A percentile compares a stretch with the other conserved stretches of the same genome.
Conservation (phyloP, 2,329 filamentous ascomycete species). For the Fusarium sp. region DNA sequence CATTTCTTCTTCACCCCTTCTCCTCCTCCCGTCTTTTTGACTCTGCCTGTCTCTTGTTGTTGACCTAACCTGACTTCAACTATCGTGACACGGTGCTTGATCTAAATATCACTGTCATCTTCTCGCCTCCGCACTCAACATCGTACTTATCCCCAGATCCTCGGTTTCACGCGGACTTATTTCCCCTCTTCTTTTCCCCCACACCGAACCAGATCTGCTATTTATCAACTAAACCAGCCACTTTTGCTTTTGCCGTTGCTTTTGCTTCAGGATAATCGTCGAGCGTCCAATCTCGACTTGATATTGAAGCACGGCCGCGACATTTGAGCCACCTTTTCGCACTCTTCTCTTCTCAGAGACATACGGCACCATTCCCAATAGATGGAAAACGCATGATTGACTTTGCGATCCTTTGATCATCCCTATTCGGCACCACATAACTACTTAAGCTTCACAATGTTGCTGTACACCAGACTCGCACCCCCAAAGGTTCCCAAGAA, state of each 20-base stretch:
- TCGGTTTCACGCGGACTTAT: constrained; percentile 28
- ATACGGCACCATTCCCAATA: constrained; percentile 26
- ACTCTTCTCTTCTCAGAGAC: neutral
- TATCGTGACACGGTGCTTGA: constrained; percentile 3
- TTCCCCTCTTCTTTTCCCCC: constrained; percentile 32
- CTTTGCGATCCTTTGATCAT: constrained; percentile 38
- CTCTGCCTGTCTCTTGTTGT: constrained; percentile 6
- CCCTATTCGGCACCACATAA: constrained; percentile 35
- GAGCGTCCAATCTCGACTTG: neutral
- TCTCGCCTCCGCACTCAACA: constrained; percentile 19
- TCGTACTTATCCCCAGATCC: constrained; percentile 31
- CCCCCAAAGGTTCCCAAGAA: constrained; percentile 68
- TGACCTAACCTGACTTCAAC: constrained; percentile 1
- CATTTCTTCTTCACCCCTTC: constrained; percentile 38
- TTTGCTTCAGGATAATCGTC: neutral
- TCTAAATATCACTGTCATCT: constrained; percentile 26
- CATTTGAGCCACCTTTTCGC: neutral
- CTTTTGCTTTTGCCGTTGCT: constrained; percentile 1
- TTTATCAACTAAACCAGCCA: constrained; percentile 18
- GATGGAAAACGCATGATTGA: constrained; percentile 40
- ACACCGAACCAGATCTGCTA: constrained; percentile 33
- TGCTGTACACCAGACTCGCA: constrained; percentile 68
- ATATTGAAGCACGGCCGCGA: neutral
- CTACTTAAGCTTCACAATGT: constrained; percentile 53
- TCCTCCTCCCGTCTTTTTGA: constrained; percentile 18